Conservation (phyloP, 2,329 filamentous ascomycete genomes). For the Pseudopithomyces maydicus region DNA sequence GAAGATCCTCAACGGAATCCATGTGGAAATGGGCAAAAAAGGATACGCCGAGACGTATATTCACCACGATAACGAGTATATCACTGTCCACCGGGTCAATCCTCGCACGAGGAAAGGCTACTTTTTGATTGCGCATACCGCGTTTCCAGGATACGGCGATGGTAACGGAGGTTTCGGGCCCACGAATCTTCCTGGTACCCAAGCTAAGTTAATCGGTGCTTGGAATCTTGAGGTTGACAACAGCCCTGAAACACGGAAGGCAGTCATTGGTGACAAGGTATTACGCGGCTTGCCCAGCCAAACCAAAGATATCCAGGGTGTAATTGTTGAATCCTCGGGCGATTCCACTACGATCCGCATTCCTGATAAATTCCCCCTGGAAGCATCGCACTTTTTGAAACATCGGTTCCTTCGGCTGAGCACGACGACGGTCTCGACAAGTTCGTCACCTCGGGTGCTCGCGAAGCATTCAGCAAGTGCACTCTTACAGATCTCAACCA, state of each 20-base stretch:
- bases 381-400: constrained; percentile 94
- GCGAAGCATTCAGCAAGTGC: constrained; percentile 75
- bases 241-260: constrained; percentile 69
- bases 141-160: constrained; percentile 87
- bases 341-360: constrained; percentile 81
- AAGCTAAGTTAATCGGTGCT: constrained; percentile 82
- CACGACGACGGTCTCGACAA: constrained; percentile 82
- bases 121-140: constrained; percentile 94
- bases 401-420: constrained; percentile 88
- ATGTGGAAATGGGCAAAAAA: constrained; percentile 93
- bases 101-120: constrained; percentile 91
- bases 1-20: constrained; percentile 91
- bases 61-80: constrained; percentile 93
- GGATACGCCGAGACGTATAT: constrained; percentile 95
- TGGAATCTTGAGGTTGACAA: constrained; percentile 91
- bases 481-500: constrained; percentile 87
- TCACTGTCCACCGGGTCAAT: constrained; percentile 94
- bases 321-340: constrained; percentile 72
- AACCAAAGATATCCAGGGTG: constrained; percentile 74
- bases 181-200: constrained; percentile 81
- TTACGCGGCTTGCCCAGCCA: constrained; percentile 84
- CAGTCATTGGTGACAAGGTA: constrained; percentile 69
- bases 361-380: constrained; percentile 87
- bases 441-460: constrained; percentile 81
- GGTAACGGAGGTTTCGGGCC: constrained; percentile 81